A percentile compares a stretch with the other conserved stretches of the same genome.
phyloP scores from a whole-genome alignment of 129 eudicot species.

The Lactuca sativa region DNA sequence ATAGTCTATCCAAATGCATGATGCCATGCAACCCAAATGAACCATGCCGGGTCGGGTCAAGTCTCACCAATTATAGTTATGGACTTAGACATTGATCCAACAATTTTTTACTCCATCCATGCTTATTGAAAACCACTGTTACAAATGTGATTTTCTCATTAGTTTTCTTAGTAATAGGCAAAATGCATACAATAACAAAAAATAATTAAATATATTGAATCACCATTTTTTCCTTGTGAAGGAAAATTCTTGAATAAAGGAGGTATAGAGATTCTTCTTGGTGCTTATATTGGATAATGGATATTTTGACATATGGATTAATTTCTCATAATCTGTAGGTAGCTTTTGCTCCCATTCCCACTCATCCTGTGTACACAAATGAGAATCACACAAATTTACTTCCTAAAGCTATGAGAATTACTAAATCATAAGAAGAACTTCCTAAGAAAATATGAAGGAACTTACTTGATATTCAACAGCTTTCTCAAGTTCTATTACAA shows the following conservation, averaged over 20 bases:
- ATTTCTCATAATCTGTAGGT: slow-evolving; percentile 14
- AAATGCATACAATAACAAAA: no score
- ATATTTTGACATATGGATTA: slow-evolving; percentile 20
- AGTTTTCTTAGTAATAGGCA: no score
- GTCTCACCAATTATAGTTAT: no score
- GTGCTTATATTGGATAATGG: background rate
- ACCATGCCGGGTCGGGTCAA: no score
- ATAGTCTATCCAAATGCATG: no score
- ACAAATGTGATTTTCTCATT: no score
- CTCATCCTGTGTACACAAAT: slow-evolving; percentile 24
- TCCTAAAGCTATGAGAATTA: no score
- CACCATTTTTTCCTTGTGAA: slow-evolving; percentile 9
- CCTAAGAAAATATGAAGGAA: no score
- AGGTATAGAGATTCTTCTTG: slow-evolving; percentile 27
- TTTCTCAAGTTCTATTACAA: slow-evolving; percentile 27
- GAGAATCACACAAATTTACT: background rate
- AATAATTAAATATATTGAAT: background rate
- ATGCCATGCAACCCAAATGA: no score
- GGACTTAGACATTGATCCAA: no score
- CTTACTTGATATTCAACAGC: slow-evolving; percentile 29
- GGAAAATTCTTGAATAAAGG: slow-evolving; percentile 29
- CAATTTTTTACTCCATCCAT: slow-evolving; percentile 24
- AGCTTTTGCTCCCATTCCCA: slow-evolving; percentile 35
- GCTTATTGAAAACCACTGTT: slow-evolving; percentile 30
- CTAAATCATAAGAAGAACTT: background rate